These are phyloP conservation scores for Reutealis trisperma DNA, from an alignment of 345 rosid genomes.

Conservation along the genomic window DNA sequence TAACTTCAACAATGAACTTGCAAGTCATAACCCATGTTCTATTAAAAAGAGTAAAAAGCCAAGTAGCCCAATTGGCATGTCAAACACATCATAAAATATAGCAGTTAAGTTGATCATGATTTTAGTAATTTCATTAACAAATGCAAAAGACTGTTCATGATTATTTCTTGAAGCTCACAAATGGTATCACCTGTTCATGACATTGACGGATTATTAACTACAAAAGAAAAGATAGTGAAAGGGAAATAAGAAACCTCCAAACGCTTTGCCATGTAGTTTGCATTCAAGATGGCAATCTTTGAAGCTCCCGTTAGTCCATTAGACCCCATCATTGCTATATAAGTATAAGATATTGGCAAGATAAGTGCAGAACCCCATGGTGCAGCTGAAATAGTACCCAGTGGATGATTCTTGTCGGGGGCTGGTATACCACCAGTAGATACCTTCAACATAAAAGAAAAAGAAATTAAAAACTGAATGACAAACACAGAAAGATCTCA, in stretches of 20 bases:
- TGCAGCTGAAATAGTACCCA: constrained; percentile 95
- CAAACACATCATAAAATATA: neutral
- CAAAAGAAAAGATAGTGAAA: constrained; percentile 14
- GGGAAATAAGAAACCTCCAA: constrained; percentile 62
- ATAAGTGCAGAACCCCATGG: constrained; percentile 99
- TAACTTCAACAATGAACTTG: neutral
- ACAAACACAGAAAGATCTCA: neutral
- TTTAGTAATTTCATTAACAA: neutral
- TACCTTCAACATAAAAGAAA: constrained; percentile 40
- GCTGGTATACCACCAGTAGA: constrained; percentile 87
- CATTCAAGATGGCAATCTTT: constrained; percentile 88
- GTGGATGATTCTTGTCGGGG: constrained; percentile 63
- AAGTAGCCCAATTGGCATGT: neutral
- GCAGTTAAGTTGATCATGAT: neutral
- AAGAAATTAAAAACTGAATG: constrained; percentile 15
- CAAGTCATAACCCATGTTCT: neutral
- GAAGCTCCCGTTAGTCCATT: constrained; percentile 96
- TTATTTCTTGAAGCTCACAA: neutral
- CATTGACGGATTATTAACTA: constrained; percentile 1
- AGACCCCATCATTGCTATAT: constrained; percentile 99
- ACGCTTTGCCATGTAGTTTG: constrained; percentile 99
- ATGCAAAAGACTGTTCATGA: neutral
- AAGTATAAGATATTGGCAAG: constrained; percentile 89
- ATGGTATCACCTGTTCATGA: neutral
- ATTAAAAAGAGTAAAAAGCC: neutral